These are phyloP conservation scores for Orobanche coerulescens DNA, from an alignment of 257 asterid species.

Conservation along the genomic window DNA sequence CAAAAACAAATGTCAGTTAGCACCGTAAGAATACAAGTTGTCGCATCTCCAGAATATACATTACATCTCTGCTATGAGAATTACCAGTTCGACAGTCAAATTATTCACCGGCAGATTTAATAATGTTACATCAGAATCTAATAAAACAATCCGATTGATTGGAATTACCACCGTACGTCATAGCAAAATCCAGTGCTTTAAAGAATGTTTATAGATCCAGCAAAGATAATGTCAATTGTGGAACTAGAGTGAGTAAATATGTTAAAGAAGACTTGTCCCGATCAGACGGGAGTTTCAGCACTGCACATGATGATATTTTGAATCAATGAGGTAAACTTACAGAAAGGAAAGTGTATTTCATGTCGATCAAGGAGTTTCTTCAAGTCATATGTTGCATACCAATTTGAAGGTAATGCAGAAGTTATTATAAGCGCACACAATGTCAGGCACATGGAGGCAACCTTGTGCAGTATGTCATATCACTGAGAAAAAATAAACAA, in stretches of 20 bases:
- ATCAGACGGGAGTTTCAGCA: constrained; percentile 68
- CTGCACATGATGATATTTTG: constrained; percentile 30
- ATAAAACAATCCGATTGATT: not conserved
- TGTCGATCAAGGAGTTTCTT: no score
- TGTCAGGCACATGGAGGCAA: no score
- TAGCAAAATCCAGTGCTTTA: constrained; percentile 92
- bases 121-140: not conserved
- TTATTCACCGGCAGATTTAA: not conserved
- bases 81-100: no score
- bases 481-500: not conserved
- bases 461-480: no score
- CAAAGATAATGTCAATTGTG: constrained; percentile 64
- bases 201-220: constrained; percentile 91
- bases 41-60: no score
- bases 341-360: no score
- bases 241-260: constrained; percentile 55
- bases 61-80: not conserved
- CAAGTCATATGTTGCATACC: no score
- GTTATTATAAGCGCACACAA: no score
- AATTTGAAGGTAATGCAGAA: no score
- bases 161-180: constrained; percentile 82
- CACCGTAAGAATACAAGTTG: no score
- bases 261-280: constrained; percentile 53
- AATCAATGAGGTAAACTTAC: not conserved
- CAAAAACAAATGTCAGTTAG: not conserved